Percentiles rank a stretch among this genome's conserved stretches.
Evolutionary conservation across 495 filamentous ascomycete species (phyloP).

Genomic region (Chaetomium tenue): DNA sequence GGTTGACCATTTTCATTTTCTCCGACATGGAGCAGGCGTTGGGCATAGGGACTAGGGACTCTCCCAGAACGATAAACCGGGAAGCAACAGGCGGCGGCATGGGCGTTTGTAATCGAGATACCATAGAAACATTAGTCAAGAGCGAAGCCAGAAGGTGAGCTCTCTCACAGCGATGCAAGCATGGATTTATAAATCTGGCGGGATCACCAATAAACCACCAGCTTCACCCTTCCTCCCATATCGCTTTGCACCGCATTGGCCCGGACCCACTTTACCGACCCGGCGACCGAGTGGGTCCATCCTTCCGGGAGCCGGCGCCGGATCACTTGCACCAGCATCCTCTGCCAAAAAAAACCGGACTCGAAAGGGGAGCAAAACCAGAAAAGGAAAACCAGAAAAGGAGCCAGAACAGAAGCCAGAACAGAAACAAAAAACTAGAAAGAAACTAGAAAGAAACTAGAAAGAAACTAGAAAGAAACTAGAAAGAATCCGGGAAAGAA

Average conservation of each 20-base stretch:
- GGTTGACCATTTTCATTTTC: neutral
- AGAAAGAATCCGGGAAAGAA: too few species aligned
- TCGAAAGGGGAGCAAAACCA: too few species aligned
- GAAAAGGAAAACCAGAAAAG: too few species aligned
- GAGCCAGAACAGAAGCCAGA: too few species aligned
- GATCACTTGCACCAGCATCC: neutral
- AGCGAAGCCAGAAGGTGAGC: neutral
- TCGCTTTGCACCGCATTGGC: too few species aligned
- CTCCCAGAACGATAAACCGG: neutral
- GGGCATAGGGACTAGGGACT: neutral
- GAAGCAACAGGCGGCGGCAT: too few species aligned
- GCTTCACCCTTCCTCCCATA: too few species aligned
- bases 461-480: too few species aligned
- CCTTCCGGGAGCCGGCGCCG: neutral
- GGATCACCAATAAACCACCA: neutral
- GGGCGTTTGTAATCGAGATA: constrained; percentile 14
- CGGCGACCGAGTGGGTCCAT: neutral
- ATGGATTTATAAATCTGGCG: neutral
- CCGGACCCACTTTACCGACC: neutral
- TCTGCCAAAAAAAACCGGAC: too few species aligned
- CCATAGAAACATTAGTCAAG: constrained; percentile 15
- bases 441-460: too few species aligned
- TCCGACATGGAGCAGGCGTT: constrained; percentile 8
- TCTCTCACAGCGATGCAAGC: neutral
- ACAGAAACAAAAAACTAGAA: too few species aligned